Base-by-base conservation (phyloP, 768 basidiomycete species). In the Leccinum longicurvipes region DNA sequence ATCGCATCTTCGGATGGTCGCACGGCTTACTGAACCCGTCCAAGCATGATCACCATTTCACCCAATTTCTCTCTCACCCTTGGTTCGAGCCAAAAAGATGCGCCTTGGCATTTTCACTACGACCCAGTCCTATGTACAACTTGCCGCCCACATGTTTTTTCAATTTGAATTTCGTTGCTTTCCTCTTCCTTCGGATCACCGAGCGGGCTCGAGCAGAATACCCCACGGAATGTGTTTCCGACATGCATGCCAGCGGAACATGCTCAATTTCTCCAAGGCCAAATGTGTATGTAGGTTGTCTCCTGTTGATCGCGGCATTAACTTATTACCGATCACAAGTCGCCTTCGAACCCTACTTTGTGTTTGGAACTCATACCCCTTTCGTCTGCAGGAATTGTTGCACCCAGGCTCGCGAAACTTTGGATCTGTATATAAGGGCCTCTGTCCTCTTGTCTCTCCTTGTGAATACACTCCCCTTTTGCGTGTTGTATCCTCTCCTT, bases 391-490 rank as follows among this genome's bases (percentile, higher is more conserved):
- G 34, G 29, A 53, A 39, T 12, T 36, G 48, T 29, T 28, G 23
- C 25, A 28, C 23, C n/a, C 7, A 4, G 21, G 24, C 49, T 50
- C 19, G 7, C 14, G 10, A 32, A 50, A 7, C 46, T 21, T 24
- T 19, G 32, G 12, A 24, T 32, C 36, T 31, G 47, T 50, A 64
- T 65, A 66, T 66, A 66, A 64, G 28, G 51, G 5, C 24, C 15
- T 10, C 4, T 32, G 9, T 44, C 19, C 10, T 23, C 7, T 19
- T 23, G 24, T 34, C 17, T 39, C 27, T 47, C 24, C 28, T 15
- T n/a, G 7, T 34, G 19, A 36, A 19, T 21, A 7, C 36, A 21
- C 42, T 28, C 49, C 24, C 23, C 21, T 21, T 32, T 27, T 19
- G 47, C n/a, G 12, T 36, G 15, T 11, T 14, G 28, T 46, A 24